A percentile compares a stretch with the other conserved stretches of the same genome.
Evolutionary conservation across 495 filamentous ascomycete genomes (phyloP).

Genomic region (Apiosordaria backusii): DNA sequence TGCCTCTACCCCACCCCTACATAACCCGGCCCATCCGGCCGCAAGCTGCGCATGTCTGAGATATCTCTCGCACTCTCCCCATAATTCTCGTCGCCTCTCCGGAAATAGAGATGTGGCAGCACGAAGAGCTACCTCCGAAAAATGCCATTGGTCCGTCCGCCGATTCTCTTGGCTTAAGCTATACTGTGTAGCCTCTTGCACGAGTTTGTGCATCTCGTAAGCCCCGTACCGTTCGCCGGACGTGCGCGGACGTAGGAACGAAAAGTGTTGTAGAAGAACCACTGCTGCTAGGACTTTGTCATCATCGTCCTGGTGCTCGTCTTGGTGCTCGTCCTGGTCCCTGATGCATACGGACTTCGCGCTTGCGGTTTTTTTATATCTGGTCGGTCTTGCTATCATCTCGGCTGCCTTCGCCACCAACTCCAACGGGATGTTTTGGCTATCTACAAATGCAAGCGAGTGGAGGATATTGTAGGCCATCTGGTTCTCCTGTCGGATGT

Average conservation of each 20-base stretch:
- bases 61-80: slow-evolving; percentile 22
- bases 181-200: slow-evolving; percentile 27
- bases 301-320: not conserved
- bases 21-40: slow-evolving; percentile 16
- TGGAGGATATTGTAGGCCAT: slow-evolving; percentile 22
- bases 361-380: not conserved
- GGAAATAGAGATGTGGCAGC: slow-evolving; percentile 17
- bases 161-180: slow-evolving; percentile 6
- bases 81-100: slow-evolving; percentile 8
- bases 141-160: slow-evolving; percentile 15
- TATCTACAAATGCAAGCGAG: slow-evolving; percentile 23
- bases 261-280: slow-evolving; percentile 20
- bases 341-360: not conserved
- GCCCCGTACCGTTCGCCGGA: not conserved
- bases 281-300: slow-evolving; percentile 10
- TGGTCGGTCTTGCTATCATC: not conserved
- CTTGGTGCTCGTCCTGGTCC: not conserved
- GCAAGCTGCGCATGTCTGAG: slow-evolving; percentile 14
- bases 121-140: slow-evolving; percentile 19
- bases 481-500: slow-evolving; percentile 23
- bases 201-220: slow-evolving; percentile 29
- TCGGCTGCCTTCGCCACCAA: slow-evolving; percentile 10
- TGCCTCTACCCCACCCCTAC: slow-evolving; percentile 12
- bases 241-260: slow-evolving; percentile 13
- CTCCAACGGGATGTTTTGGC: slow-evolving; percentile 23